phyloP scores from a whole-genome alignment of 257 asterid genomes.

The Voacanga thouarsii region DNA sequence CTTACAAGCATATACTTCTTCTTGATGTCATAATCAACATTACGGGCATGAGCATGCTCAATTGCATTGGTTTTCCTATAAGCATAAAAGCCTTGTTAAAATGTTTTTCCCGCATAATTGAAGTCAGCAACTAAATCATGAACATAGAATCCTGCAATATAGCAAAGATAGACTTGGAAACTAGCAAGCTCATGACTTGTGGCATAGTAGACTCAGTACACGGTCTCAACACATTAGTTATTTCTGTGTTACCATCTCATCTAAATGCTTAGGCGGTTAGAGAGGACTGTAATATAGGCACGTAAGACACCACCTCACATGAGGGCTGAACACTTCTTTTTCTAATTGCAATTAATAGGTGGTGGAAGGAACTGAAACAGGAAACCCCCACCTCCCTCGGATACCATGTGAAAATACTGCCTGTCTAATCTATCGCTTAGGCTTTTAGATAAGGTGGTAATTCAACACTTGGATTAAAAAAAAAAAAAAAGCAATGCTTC shows the following conservation, averaged over 20 bases:
- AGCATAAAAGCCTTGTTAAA: constrained; percentile 18
- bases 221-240: neutral
- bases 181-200: neutral
- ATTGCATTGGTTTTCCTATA: constrained; percentile 81
- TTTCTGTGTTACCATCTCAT: neutral
- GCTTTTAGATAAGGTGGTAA: neutral
- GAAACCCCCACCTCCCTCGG: neutral
- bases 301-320: too few relatives aligned
- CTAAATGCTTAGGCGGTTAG: too few relatives aligned
- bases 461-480: neutral
- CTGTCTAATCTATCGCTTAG: neutral
- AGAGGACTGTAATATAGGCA: too few relatives aligned
- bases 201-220: neutral
- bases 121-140: neutral
- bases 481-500: neutral
- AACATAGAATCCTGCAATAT: neutral
- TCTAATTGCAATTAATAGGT: neutral
- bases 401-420: neutral
- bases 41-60: constrained; percentile 75
- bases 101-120: neutral
- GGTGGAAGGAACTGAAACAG: neutral
- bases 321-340: neutral
- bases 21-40: constrained; percentile 81
- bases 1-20: constrained; percentile 86
- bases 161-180: neutral